These are phyloP conservation scores for Penicillium turbatum DNA, from an alignment of 495 filamentous ascomycete species.

Conservation along the genomic window DNA sequence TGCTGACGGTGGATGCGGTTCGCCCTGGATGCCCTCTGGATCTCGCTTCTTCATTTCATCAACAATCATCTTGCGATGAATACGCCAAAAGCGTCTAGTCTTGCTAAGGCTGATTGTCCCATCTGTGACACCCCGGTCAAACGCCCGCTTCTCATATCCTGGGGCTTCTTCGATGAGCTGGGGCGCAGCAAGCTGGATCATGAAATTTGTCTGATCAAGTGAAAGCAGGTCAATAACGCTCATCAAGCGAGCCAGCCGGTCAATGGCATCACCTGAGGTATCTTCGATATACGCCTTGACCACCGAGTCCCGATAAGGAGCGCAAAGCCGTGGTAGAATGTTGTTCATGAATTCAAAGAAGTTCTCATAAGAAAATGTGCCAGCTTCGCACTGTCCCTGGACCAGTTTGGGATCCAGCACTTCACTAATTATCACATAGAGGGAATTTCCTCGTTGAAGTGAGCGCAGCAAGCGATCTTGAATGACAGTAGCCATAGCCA, in stretches of 20 bases:
- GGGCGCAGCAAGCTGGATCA: slow-evolving; percentile 76
- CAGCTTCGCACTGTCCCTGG: slow-evolving; percentile 67
- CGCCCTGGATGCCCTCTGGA: slow-evolving; percentile 57
- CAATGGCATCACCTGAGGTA: slow-evolving; percentile 73
- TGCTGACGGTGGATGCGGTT: slow-evolving; percentile 38
- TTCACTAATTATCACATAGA: slow-evolving; percentile 80
- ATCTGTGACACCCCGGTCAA: slow-evolving; percentile 63
- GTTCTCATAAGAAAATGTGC: slow-evolving; percentile 85
- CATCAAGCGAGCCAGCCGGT: slow-evolving; percentile 77
- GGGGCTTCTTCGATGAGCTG: slow-evolving; percentile 75
- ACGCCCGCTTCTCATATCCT: slow-evolving; percentile 74
- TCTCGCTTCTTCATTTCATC: slow-evolving; percentile 70
- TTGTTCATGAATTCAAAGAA: slow-evolving; percentile 89
- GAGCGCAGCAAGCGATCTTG: slow-evolving; percentile 77
- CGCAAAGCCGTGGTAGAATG: slow-evolving; percentile 90
- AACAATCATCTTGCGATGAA: slow-evolving; percentile 61
- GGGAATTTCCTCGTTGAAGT: slow-evolving; percentile 70
- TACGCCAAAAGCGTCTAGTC: slow-evolving; percentile 68
- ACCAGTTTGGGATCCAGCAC: slow-evolving; percentile 77
- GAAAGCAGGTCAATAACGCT: slow-evolving; percentile 84
- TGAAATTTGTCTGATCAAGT: slow-evolving; percentile 94
- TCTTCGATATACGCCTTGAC: slow-evolving; percentile 75
- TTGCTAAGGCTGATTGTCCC: slow-evolving; percentile 54
- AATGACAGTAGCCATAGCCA: slow-evolving; percentile 81
- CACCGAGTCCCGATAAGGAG: slow-evolving; percentile 80